Conservation (phyloP, 2,329 filamentous ascomycete genomes). For the Xylariaceae sp. region DNA sequence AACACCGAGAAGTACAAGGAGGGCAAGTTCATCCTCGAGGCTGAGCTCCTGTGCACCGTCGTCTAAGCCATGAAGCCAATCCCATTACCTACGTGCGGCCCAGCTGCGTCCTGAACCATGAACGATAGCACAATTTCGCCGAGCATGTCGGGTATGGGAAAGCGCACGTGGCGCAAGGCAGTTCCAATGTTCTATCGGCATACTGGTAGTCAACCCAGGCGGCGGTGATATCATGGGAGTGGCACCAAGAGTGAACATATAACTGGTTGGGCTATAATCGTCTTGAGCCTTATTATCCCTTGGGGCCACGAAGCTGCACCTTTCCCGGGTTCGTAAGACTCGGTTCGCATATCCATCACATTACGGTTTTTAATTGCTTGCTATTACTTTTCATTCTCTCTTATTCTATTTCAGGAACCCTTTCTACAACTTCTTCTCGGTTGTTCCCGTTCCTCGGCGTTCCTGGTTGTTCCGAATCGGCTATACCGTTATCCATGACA, state of each 20-base stretch:
- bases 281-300: not conserved
- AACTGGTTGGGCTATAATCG: not conserved
- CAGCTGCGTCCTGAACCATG: not conserved
- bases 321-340: not conserved
- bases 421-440: too few species aligned
- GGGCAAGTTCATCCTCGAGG: conserved; percentile 94
- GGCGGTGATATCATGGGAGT: not conserved
- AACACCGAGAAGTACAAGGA: conserved; percentile 95
- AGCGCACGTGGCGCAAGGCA: not conserved
- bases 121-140: not conserved
- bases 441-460: too few species aligned
- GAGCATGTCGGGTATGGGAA: not conserved
- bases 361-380: not conserved
- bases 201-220: not conserved
- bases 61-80: conserved; percentile 36
- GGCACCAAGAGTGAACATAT: not conserved
- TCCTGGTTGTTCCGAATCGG: too few species aligned
- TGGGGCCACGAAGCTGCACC: not conserved
- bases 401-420: not conserved
- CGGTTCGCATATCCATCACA: not conserved
- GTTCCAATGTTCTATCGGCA: not conserved
- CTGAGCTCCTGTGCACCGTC: conserved; percentile 80
- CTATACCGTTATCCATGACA: too few species aligned
- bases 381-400: not conserved
- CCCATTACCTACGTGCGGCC: not conserved